Conservation (phyloP, 169 alveolate species). For the Plasmodium fragile region DNA sequence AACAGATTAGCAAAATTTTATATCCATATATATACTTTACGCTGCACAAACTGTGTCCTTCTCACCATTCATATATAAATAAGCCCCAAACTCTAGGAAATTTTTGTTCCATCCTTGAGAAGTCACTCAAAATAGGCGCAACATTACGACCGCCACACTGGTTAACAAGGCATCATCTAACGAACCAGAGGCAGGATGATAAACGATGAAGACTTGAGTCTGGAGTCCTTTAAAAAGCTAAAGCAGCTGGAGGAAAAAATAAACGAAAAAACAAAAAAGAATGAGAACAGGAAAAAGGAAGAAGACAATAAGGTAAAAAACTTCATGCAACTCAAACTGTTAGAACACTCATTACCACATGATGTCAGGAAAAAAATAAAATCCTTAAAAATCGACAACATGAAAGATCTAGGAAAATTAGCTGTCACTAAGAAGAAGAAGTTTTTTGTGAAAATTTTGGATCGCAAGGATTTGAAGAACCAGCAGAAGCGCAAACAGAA, state of each 20-base stretch:
- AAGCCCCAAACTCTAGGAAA: not conserved
- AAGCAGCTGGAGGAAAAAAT: conserved; percentile 67
- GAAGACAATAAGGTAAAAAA: conserved; percentile 29
- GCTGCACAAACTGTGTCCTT: not conserved
- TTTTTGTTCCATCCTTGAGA: not conserved
- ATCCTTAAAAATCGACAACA: conserved; percentile 37
- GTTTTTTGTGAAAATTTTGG: conserved; percentile 55
- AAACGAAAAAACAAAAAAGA: conserved; percentile 35
- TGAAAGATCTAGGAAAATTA: conserved; percentile 54
- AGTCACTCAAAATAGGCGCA: not conserved
- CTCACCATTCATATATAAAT: not conserved
- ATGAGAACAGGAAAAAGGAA: conserved; percentile 15
- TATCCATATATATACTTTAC: not conserved
- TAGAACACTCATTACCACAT: conserved; percentile 54
- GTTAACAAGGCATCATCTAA: not conserved
- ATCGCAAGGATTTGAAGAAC: conserved; percentile 31
- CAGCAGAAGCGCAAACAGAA: not conserved
- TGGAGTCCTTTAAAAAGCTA: conserved; percentile 50
- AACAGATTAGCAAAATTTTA: not conserved
- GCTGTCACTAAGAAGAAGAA: conserved; percentile 69
- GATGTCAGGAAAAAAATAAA: conserved; percentile 59
- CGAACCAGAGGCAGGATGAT: conserved; percentile 34
- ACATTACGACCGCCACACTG: not conserved
- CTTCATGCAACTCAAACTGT: conserved; percentile 39
- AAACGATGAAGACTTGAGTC: conserved; percentile 53